phyloP scores from a whole-genome alignment of 805 yeast genomes.

The Saccharomyces kudriavzevii region DNA sequence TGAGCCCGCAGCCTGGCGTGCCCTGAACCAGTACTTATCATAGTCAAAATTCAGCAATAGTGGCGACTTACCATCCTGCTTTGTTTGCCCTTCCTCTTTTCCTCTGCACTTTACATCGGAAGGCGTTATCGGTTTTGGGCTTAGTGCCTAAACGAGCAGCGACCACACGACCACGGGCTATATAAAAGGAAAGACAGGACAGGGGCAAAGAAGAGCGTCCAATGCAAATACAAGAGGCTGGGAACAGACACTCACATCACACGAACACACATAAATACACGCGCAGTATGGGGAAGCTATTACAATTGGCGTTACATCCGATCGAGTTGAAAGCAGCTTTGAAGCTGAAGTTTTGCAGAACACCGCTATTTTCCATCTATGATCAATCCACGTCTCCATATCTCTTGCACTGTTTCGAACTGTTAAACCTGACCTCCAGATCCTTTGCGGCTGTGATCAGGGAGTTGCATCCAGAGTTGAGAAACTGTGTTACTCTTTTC shows the following conservation, averaged over 20 bases:
- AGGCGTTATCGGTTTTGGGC: neutral
- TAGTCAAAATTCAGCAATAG: neutral
- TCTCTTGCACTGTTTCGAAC: constrained; percentile 55
- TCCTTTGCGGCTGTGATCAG: constrained; percentile 90
- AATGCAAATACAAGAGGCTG: neutral
- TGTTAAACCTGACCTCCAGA: constrained; percentile 67
- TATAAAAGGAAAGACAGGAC: neutral
- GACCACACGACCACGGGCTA: neutral
- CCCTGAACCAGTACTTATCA: neutral
- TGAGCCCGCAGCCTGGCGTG: neutral
- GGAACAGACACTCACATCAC: neutral
- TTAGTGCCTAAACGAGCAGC: neutral
- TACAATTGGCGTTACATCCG: constrained; percentile 61
- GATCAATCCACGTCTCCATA: constrained; percentile 35
- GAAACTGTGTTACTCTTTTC: constrained; percentile 74
- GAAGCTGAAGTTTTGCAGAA: constrained; percentile 50
- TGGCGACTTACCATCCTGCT: neutral
- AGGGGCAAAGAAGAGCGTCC: neutral
- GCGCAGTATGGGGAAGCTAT: constrained; percentile 47
- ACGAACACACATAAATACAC: constrained; percentile 7
- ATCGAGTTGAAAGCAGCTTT: constrained; percentile 59
- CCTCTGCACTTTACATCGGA: neutral
- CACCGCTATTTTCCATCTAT: constrained; percentile 44
- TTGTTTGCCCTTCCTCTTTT: neutral
- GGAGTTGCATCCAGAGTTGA: constrained; percentile 83